Evolutionary conservation across 2,329 filamentous ascomycete genomes (phyloP), one percentile per base, ranked within the genome.

Genomic region (Fusarium floridanum): DNA sequence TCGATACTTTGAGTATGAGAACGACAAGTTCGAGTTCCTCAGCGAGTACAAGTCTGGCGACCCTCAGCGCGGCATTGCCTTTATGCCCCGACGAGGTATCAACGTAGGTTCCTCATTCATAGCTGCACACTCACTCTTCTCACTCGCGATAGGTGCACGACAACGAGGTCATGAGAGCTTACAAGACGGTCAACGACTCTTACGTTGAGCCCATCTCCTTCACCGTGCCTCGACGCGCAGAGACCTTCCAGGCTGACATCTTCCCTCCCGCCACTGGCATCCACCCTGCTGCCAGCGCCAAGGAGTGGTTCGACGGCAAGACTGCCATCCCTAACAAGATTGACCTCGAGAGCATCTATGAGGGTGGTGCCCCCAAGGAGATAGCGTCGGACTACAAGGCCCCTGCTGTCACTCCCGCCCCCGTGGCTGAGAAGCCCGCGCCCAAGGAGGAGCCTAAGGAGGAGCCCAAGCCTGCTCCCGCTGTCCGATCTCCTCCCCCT

Each of bases 161-260:
- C 76, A 98, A 98, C 82, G 97, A 99, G 83, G 90, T 98, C 63
- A 95, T 97, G 88, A 92, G 95, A 77, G 95, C 93, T 50, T 99
- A 94, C 91, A 99, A 99, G 90, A 98, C 97, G 0, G 94, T 98
- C 83, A 97, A 95, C 84, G 97, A 99, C 82, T 84, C 87, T 56
- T 98, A 97, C 85, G 95, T 99, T 78, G 97, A 99, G 85, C 97
- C 97, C 45, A 94, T 99, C 80, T 98, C 97, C 2, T 99, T 99
- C 86, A 97, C 97, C 64, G 97, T 98, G 2, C 97, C 97, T 59
- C 92, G 97, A 73, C 91, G 97, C 73, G 94, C 97, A 65, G 95
- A 98, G 84, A 95, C 93, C 61, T 98, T 98, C 91, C 96, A 98
- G 85, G 94, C 95, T 71, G 97, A 99, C 81, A 98, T 99, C 79